phyloP scores from a whole-genome alignment of 2,329 filamentous ascomycete species.

The Pseudogymnoascus sp. region DNA sequence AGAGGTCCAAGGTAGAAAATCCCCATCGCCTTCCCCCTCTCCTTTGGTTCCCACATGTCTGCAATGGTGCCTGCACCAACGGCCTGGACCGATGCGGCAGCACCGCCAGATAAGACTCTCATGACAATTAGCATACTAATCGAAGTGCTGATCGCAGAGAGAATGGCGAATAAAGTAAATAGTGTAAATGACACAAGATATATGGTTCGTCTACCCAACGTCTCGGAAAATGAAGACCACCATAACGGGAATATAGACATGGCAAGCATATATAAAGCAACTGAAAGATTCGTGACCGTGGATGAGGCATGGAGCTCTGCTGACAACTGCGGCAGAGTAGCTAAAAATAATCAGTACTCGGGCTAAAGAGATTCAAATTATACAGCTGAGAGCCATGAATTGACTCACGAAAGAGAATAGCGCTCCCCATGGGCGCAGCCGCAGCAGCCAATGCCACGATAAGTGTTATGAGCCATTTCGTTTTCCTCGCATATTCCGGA shows the following conservation, averaged over 20 bases:
- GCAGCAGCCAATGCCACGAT: constrained; percentile 71
- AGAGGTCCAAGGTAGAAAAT: constrained; percentile 76
- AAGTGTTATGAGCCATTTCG: constrained; percentile 79
- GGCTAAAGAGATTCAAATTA: background rate
- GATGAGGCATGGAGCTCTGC: constrained; percentile 53
- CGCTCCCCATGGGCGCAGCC: constrained; percentile 74
- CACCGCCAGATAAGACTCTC: constrained; percentile 66
- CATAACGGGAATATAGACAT: constrained; percentile 82
- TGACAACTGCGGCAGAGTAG: constrained; percentile 59
- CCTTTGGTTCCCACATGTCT: constrained; percentile 67
- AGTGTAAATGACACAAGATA: constrained; percentile 69
- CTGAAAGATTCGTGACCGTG: constrained; percentile 65
- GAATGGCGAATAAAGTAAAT: constrained; percentile 63
- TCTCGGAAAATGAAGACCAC: constrained; percentile 74
- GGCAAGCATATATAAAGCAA: constrained; percentile 73
- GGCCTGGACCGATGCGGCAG: constrained; percentile 72
- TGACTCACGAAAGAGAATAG: constrained; percentile 70
- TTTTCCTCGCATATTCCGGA: constrained; percentile 61
- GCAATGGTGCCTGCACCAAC: constrained; percentile 79
- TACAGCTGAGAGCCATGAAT: background rate
- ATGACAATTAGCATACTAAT: constrained; percentile 73
- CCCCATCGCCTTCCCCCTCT: constrained; percentile 74
- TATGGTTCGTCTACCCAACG: constrained; percentile 65
- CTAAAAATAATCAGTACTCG: constrained; percentile 35
- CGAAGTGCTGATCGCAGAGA: constrained; percentile 61